Evolutionary conservation across 768 basidiomycete genomes (phyloP), one percentile per base, ranked within the genome.

Genomic region (Porpolomopsis calyptriformis): DNA sequence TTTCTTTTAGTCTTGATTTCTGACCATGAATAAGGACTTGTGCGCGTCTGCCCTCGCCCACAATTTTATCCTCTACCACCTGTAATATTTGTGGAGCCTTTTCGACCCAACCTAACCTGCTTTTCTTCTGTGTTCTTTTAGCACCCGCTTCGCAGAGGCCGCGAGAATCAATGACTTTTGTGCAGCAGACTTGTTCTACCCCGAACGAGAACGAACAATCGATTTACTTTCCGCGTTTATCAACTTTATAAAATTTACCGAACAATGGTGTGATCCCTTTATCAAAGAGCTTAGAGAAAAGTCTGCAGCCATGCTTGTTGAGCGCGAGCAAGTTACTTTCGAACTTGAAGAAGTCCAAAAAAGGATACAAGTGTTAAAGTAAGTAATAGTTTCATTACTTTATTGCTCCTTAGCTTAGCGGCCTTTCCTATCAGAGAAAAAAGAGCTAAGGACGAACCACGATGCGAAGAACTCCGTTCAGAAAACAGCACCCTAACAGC

Each of bases 191-290:
- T 60, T 94, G 14, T 70, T 71, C 46, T 71, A 68, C 38, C 92
- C 92, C 1, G 82, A 87, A 6, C 66, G 77, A 22, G 75, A 81
- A 34, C 80, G 92, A 23, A 86, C 89, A 0, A 72, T 82, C 23
- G 70, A 75, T 43, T 69, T 85, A 33, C 74, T 96, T 51, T 88
- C 87, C 27, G 89, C 85, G 2, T 85, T 94, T 53, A 87, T 93
- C 69, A 96, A 96, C 64, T 89, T 93, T 60, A 77, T 90, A 62
- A 89, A 88, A 62, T 94, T 92, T 61, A 81, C 80, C 11, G 85
- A 82, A 53, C 84, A 88, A 53, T 70, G 67, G 49, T 80, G 78
- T 53, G 70, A 74, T 33, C 61, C 71, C 2, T 80, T 84, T 49
- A 68, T 84, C 14, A 68, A 68, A 46, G 70, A 73, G n/a, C 64